Percentiles rank a stretch among this genome's conserved stretches.
Evolutionary conservation across 768 basidiomycete species (phyloP).

Genomic region (Coprinellus micaceus): DNA sequence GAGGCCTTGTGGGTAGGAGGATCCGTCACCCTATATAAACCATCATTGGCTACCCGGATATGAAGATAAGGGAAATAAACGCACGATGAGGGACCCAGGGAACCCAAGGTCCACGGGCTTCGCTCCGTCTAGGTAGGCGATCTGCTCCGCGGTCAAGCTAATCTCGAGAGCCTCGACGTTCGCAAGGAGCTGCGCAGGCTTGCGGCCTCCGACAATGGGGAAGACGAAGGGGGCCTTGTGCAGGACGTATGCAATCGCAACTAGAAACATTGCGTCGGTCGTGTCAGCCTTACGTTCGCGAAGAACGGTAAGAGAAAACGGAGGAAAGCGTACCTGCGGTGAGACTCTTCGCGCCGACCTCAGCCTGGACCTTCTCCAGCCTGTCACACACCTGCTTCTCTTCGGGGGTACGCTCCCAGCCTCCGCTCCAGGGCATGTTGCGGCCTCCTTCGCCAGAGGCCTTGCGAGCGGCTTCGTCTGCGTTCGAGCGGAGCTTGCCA

Average conservation of each 20-base stretch:
- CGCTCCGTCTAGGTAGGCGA: slow-evolving; percentile 33
- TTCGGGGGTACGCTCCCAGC: slow-evolving; percentile 5
- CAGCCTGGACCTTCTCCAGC: slow-evolving; percentile 43
- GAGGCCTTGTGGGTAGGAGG: neutral
- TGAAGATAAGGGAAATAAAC: neutral
- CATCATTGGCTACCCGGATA: neutral
- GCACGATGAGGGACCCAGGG: slow-evolving; percentile 9
- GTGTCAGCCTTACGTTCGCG: neutral
- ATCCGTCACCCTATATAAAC: neutral
- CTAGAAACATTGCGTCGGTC: slow-evolving; percentile 17
- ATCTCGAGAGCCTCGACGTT: slow-evolving; percentile 44
- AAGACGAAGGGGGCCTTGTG: slow-evolving; percentile 49
- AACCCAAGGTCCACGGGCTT: slow-evolving; percentile 9
- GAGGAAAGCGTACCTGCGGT: slow-evolving; percentile 31
- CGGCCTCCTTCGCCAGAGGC: slow-evolving; percentile 6
- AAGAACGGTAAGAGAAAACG: neutral
- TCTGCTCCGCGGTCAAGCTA: slow-evolving; percentile 34
- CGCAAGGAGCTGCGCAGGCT: slow-evolving; percentile 39
- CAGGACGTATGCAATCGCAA: slow-evolving; percentile 48
- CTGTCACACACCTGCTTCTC: slow-evolving; percentile 23
- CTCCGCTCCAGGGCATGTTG: slow-evolving; percentile 1
- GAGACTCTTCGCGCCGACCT: slow-evolving; percentile 42
- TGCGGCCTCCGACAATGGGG: slow-evolving; percentile 33
- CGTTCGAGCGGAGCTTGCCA: slow-evolving; percentile 51
- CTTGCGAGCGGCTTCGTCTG: slow-evolving; percentile 1